phyloP scores from a whole-genome alignment of 1,284 basidiomycete genomes.

The Cryptococcus wingfieldii region DNA sequence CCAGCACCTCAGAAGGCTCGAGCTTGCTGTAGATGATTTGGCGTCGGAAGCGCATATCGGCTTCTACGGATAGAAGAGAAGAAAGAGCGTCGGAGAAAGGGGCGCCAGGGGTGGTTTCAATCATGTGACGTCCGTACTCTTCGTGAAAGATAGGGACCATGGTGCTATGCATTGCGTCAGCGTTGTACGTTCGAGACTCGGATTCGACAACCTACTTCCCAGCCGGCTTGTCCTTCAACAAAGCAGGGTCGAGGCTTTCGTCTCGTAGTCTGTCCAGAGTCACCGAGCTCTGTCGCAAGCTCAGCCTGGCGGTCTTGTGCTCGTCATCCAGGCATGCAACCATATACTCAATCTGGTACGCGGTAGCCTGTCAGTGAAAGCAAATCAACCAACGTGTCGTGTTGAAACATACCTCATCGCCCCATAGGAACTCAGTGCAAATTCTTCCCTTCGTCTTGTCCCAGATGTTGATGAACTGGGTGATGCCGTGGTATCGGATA shows the following conservation, averaged over 20 bases:
- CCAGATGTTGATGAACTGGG: slow-evolving; percentile 93
- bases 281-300: slow-evolving; percentile 89
- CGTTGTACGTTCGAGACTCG: no score
- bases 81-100: slow-evolving; percentile 84
- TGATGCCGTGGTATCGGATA: slow-evolving; percentile 87
- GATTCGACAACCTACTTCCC: slow-evolving; percentile 24
- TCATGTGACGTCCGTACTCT: slow-evolving; percentile 98
- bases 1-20: slow-evolving; percentile 66
- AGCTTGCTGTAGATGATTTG: slow-evolving; percentile 29
- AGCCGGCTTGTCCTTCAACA: slow-evolving; percentile 51
- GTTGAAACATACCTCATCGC: slow-evolving; percentile 76
- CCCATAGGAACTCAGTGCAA: slow-evolving; percentile 95
- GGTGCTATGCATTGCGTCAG: slow-evolving; percentile 51
- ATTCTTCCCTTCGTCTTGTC: slow-evolving; percentile 80
- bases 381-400: not conserved
- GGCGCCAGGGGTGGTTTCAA: slow-evolving; percentile 92
- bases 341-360: slow-evolving; percentile 85
- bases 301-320: slow-evolving; percentile 74
- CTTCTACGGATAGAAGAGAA: slow-evolving; percentile 83
- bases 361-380: not conserved
- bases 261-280: slow-evolving; percentile 76
- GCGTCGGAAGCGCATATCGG: slow-evolving; percentile 90
- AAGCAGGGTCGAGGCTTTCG: slow-evolving; percentile 62
- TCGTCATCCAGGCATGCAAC: slow-evolving; percentile 80
- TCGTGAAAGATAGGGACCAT: slow-evolving; percentile 90